A percentile compares a stretch with the other conserved stretches of the same genome.
phyloP scores from a whole-genome alignment of 1,139 yeast species.

The Groenewaldozyma sp. region DNA sequence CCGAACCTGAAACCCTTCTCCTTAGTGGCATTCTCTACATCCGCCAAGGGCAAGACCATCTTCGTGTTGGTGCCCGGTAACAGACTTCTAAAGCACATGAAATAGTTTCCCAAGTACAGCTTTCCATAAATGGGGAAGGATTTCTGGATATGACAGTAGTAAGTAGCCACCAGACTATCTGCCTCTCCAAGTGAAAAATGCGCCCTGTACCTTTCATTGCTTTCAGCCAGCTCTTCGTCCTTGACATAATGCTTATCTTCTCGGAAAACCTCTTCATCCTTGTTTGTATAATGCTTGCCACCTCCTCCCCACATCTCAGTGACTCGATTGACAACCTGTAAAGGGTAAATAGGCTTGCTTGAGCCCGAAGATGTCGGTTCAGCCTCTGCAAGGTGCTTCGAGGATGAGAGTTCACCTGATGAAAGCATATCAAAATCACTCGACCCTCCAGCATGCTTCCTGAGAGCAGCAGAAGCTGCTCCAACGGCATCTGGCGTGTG shows the following conservation, averaged over 20 bases:
- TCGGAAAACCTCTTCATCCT: constrained; percentile 15
- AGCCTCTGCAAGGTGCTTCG: too few relatives aligned
- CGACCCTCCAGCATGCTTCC: not conserved
- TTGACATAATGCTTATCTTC: constrained; percentile 42
- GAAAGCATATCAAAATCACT: not conserved
- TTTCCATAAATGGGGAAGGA: constrained; percentile 78
- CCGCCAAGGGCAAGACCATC: constrained; percentile 74
- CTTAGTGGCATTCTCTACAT: constrained; percentile 57
- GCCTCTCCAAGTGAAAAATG: constrained; percentile 56
- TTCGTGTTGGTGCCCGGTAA: constrained; percentile 70
- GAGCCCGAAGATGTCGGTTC: too few relatives aligned
- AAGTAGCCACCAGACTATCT: constrained; percentile 53
- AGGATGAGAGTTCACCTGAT: not conserved
- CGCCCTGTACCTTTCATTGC: constrained; percentile 46
- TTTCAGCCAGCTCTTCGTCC: constrained; percentile 35
- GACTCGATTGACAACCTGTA: constrained; percentile 30
- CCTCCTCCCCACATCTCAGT: constrained; percentile 54
- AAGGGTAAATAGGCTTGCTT: constrained; percentile 7
- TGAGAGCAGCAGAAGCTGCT: constrained; percentile 8
- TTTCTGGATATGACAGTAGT: constrained; percentile 60
- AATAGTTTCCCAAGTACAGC: constrained; percentile 56
- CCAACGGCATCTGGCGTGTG: not conserved
- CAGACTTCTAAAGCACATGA: constrained; percentile 69
- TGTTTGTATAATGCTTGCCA: constrained; percentile 46
- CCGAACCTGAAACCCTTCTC: constrained; percentile 60